These are phyloP conservation scores for Monosporascus ibericus DNA, from an alignment of 2,329 filamentous ascomycete genomes.

Conservation along the genomic window DNA sequence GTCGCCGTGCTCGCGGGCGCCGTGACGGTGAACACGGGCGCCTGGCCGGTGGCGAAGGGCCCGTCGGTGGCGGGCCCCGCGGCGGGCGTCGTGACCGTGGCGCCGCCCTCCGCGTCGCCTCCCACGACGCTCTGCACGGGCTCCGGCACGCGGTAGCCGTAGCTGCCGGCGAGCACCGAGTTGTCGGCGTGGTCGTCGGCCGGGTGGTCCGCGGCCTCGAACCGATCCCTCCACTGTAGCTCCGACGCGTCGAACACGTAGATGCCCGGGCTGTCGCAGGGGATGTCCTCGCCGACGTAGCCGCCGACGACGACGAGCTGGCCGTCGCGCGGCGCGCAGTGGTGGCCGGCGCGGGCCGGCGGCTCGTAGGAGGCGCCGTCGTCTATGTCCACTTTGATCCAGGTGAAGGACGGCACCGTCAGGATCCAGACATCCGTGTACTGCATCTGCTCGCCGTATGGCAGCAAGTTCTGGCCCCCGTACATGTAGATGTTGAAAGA, in stretches of 20 bases:
- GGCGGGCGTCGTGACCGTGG: slow-evolving; percentile 60
- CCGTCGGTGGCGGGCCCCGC: slow-evolving; percentile 57
- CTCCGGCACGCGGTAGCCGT: slow-evolving; percentile 61
- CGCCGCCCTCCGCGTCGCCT: slow-evolving; percentile 53
- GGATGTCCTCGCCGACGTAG: slow-evolving; percentile 54
- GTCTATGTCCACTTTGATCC: slow-evolving; percentile 55
- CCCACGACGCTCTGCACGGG: slow-evolving; percentile 57
- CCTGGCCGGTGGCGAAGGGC: slow-evolving; percentile 63
- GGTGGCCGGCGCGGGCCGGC: slow-evolving; percentile 59
- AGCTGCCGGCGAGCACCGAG: slow-evolving; percentile 49
- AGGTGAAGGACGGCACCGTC: slow-evolving; percentile 66
- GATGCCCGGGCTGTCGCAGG: slow-evolving; percentile 62
- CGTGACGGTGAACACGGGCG: slow-evolving; percentile 64
- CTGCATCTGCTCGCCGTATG: slow-evolving; percentile 48
- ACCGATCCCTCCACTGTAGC: slow-evolving; percentile 57
- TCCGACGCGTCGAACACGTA: slow-evolving; percentile 68
- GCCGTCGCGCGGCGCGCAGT: slow-evolving; percentile 62
- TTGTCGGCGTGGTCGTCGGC: slow-evolving; percentile 42
- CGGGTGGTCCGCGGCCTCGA: slow-evolving; percentile 49
- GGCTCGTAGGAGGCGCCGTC: slow-evolving; percentile 40
- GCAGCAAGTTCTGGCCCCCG: slow-evolving; percentile 67
- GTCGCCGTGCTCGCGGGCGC: slow-evolving; percentile 42
- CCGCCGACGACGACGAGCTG: slow-evolving; percentile 68
- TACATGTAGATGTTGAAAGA: slow-evolving; percentile 76
- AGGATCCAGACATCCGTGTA: slow-evolving; percentile 73